Evolutionary conservation across 192 early-diverging fungal genomes (phyloP).

Genomic region (Podila clonocystis): DNA sequence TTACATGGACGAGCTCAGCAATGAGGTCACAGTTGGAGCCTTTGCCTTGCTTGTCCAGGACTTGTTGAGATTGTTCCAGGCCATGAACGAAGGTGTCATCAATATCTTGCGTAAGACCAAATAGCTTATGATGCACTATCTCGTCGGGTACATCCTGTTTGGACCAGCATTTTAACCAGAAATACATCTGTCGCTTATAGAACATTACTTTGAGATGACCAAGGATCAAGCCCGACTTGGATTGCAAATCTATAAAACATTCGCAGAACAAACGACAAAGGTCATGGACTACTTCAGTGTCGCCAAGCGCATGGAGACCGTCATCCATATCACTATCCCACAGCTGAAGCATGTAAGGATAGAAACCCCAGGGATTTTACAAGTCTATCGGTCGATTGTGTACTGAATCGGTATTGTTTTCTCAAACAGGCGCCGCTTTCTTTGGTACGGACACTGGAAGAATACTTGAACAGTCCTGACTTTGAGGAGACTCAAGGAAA

Average conservation of each 20-base stretch:
- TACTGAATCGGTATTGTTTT: neutral
- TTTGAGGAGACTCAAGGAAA: slow-evolving; percentile 68
- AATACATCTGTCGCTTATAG: slow-evolving; percentile 26
- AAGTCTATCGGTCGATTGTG: neutral
- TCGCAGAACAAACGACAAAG: slow-evolving; percentile 75
- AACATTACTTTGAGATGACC: slow-evolving; percentile 79
- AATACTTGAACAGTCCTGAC: slow-evolving; percentile 73
- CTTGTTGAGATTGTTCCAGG: slow-evolving; percentile 75
- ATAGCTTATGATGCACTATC: neutral
- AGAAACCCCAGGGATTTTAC: neutral
- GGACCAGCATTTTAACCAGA: neutral
- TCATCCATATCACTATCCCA: slow-evolving; percentile 73
- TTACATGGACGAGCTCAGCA: slow-evolving; percentile 75
- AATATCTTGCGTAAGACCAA: slow-evolving; percentile 69
- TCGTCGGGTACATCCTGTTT: neutral
- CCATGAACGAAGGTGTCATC: slow-evolving; percentile 83
- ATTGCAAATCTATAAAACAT: slow-evolving; percentile 80
- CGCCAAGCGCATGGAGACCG: slow-evolving; percentile 65
- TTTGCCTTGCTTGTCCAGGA: slow-evolving; percentile 79
- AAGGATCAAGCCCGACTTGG: slow-evolving; percentile 69
- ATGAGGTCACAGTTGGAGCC: slow-evolving; percentile 76
- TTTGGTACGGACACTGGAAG: slow-evolving; percentile 70
- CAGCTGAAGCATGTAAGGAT: slow-evolving; percentile 75
- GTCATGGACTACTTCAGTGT: slow-evolving; percentile 75
- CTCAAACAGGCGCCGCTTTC: slow-evolving; percentile 69